Evolutionary conservation across 257 asterid species (phyloP).

Genomic region (Cynanchum wilfordii): DNA sequence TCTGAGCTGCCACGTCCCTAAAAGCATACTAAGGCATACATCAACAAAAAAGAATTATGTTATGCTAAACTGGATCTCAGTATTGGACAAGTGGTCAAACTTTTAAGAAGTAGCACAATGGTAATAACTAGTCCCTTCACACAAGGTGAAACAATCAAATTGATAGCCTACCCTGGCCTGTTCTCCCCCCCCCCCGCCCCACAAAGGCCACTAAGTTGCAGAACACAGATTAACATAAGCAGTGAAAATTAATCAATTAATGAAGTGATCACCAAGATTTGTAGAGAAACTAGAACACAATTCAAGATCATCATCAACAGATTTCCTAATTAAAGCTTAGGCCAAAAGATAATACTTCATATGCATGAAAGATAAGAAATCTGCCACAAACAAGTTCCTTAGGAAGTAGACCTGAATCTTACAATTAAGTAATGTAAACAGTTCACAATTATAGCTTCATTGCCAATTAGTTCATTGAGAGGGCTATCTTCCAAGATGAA

Average conservation of each 20-base stretch:
- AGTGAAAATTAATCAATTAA: not conserved
- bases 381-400: not conserved
- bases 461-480: not conserved
- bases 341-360: not conserved
- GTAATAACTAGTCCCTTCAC: not conserved
- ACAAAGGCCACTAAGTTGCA: not conserved
- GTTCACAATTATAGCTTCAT: not conserved
- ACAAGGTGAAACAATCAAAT: not conserved
- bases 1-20: not conserved
- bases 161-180: not conserved
- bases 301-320: not conserved
- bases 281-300: not conserved
- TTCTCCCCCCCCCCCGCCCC: no score
- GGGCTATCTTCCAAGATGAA: not conserved
- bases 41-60: not conserved
- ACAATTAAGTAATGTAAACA: not conserved
- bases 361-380: not conserved
- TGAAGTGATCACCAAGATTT: not conserved
- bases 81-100: not conserved
- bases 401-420: not conserved
- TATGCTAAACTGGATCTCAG: not conserved
- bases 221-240: not conserved
- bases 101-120: not conserved
- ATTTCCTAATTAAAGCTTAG: constrained; percentile 2
- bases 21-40: not conserved